Evolutionary conservation across 371 early-diverging fungal genomes (phyloP), one percentile per base, ranked within the genome.

Genomic region (Actinomortierella ambigua): DNA sequence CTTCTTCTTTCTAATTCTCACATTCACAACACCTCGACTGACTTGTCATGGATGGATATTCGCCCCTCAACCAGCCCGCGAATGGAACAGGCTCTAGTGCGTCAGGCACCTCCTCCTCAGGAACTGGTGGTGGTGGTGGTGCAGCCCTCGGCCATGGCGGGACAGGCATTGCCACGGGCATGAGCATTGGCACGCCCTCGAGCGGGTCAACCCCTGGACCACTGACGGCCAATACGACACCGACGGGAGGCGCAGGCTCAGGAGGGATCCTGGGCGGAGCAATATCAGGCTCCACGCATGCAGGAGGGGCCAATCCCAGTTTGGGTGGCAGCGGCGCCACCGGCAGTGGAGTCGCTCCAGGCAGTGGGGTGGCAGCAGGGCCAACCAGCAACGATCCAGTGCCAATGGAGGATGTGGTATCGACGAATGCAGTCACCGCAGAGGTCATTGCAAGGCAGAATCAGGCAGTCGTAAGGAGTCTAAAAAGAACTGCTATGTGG

Each of bases 381-480:
- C 42, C 55, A 13, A 17, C n/a, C 40, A 39, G 53, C 8, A 43
- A 56, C 3, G 71, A 71, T 2, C 50, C 27, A 7, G 9, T 59
- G 27, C 66, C 55, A 28, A 69, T 69, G 70, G 71, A 71, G 47
- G 71, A 71, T 44, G 66, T 71, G 13, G 71, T 71, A 13, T 65
- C 71, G 11, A 71, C 59, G 0, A 71, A 71, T 66, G 71, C 66
- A 3, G 71, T 65, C 34, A 65, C 62, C 14, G 71, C 71, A 29
- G 66, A 71, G 27, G 71, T 54, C 7, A 71, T 71, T 29, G 71
- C 71, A 15, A 62, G 66, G 18, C 71, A 71, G 44, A 71, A 71
- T 47, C 71, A 71, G 57, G 62, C 71, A 17, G 62, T 71, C 27
- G 71, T 71, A 65, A 23, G 66, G 29, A 26, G 26, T 23, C 22